Evolutionary conservation across 1,284 basidiomycete species (phyloP).

Genomic region (Schizopora paradoxa): DNA sequence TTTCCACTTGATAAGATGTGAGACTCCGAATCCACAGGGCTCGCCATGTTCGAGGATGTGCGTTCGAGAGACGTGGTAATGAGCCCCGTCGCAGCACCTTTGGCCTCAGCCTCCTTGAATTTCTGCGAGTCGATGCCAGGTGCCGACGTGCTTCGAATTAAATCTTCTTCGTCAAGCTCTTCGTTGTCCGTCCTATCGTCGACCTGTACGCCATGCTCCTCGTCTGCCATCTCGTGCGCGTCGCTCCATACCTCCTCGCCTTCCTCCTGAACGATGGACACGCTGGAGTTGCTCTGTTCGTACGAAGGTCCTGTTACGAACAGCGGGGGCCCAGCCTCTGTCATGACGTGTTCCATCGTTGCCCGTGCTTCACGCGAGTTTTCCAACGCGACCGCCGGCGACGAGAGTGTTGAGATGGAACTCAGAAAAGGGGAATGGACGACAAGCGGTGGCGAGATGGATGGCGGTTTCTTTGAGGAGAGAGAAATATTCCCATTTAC

Average conservation of each 20-base stretch:
- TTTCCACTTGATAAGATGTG: not conserved
- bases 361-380: too few species aligned
- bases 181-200: slow-evolving; percentile 2
- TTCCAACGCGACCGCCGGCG: too few species aligned
- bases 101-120: not conserved
- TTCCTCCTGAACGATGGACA: slow-evolving; percentile 9
- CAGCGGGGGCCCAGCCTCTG: too few species aligned
- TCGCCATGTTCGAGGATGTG: slow-evolving; percentile 1
- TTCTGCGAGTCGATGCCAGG: slow-evolving; percentile 2
- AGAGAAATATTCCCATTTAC: too few species aligned
- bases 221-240: slow-evolving; percentile 10
- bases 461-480: too few species aligned
- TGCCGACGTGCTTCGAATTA: slow-evolving; percentile 6
- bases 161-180: slow-evolving; percentile 2
- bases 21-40: not conserved
- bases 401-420: too few species aligned
- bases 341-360: too few species aligned
- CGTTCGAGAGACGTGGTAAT: slow-evolving; percentile 2
- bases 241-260: slow-evolving; percentile 15
- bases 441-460: too few species aligned
- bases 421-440: too few species aligned
- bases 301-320: too few species aligned
- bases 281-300: slow-evolving; percentile 7
- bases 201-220: slow-evolving; percentile 6
- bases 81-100: not conserved